phyloP scores from a whole-genome alignment of 2,329 filamentous ascomycete species.

The Aspergillus sp. region DNA sequence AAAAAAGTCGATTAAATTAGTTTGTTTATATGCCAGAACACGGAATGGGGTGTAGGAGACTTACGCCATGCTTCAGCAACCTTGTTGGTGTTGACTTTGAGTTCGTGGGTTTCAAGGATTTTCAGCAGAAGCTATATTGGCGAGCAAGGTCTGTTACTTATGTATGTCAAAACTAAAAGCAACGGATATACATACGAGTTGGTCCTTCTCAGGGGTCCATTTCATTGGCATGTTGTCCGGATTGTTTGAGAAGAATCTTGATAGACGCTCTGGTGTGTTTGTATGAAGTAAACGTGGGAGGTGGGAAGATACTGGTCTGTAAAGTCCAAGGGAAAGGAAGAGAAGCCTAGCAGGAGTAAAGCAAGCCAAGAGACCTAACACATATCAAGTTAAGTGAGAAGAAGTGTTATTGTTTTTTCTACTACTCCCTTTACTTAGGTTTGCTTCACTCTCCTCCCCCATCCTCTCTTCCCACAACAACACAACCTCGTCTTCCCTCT shows the following conservation, averaged over 20 bases:
- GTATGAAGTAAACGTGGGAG: background rate
- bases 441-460: background rate
- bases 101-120: conserved; percentile 40
- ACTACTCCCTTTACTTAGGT: background rate
- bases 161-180: background rate
- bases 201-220: conserved; percentile 39
- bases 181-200: conserved; percentile 26
- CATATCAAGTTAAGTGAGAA: background rate
- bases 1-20: background rate
- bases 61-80: conserved; percentile 42
- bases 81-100: conserved; percentile 34
- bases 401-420: background rate
- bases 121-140: conserved; percentile 38
- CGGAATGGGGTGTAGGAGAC: conserved; percentile 10
- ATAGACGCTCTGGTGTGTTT: background rate
- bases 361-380: background rate
- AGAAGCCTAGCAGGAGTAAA: background rate
- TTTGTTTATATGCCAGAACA: background rate
- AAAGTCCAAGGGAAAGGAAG: background rate
- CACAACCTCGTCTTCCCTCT: background rate
- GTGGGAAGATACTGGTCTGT: background rate
- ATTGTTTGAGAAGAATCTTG: background rate
- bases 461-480: background rate
- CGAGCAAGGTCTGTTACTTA: background rate
- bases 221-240: conserved; percentile 33